Base-by-base conservation (phyloP, 371 early-diverging fungal species). In the Nematocida minor region DNA sequence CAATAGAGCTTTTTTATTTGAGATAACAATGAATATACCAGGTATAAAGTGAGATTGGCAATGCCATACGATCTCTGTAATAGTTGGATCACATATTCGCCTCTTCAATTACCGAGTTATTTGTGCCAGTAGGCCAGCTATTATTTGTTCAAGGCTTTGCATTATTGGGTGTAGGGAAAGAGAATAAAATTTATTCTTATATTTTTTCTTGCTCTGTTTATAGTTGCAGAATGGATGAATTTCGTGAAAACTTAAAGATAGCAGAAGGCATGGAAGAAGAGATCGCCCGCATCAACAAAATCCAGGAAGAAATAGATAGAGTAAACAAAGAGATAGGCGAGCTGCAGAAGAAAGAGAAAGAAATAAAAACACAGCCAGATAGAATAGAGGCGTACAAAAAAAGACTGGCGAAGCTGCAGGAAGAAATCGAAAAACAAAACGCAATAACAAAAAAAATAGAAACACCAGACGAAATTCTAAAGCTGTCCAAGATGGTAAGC, bases 351-450 rank as follows among this genome's bases (percentile, higher is more conserved):
- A 14, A 64, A 46, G 66, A 74, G 48, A 34, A 22, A 29, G 49
- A 63, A n/a, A 18, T 74, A 38, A 25, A 40, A 32, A 22, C 4
- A 0, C 47, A 3, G 0, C 63, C 77, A n/a, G 41, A 34, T 55
- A 49, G 34, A 27, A 42, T 64, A n/a, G 54, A 40, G 4, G 25
- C 46, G 25, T 74, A 74, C 48, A n/a, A 31, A 34, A 62, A 36
- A 46, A 18, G 66, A 48, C 63, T 74, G 7, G 63, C 27, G 25
- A 74, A 74, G 49, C 14, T 74, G 4, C 63, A 64, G 27, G 32
- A 63, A 16, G 77, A 74, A 32, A 51, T 62, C 29, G 41, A 54
- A 20, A 74, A 66, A 54, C 77, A 66, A 49, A 29, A 63, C 25
- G 40, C 36, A 32, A 34, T 74, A 48, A 53, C 63, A 4, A 22